Evolutionary conservation across 306 rosid species (phyloP).

Genomic region (Prunus kanzakura): DNA sequence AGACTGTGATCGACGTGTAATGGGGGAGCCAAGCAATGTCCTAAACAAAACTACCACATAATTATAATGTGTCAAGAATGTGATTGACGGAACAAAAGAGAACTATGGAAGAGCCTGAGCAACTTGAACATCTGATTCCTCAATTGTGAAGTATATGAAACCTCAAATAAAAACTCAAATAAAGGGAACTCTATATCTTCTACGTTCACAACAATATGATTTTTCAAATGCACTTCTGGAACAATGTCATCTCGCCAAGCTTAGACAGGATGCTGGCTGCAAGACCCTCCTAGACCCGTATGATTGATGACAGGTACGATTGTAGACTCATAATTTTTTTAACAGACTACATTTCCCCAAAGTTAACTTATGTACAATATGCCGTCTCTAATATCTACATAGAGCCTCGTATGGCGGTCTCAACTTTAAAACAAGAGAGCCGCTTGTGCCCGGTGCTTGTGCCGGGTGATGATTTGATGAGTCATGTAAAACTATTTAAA

Average conservation of each 20-base stretch:
- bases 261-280: neutral
- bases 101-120: no score
- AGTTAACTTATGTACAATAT: neutral
- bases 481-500: neutral
- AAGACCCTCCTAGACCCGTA: neutral
- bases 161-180: no score
- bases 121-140: no score
- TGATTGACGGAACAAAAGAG: no score
- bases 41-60: no score
- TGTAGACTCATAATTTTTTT: neutral
- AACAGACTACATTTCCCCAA: neutral
- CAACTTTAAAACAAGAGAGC: neutral
- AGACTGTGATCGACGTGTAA: no score
- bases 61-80: no score
- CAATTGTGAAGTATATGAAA: no score
- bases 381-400: constrained; percentile 14
- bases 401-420: neutral
- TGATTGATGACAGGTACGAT: neutral
- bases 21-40: no score
- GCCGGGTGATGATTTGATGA: neutral
- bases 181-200: no score
- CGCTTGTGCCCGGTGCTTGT: neutral
- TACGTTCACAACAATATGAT: no score
- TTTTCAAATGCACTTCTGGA: neutral
- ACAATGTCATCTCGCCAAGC: neutral